phyloP scores from a whole-genome alignment of 805 yeast genomes.

The Saccharomycopsis babjevae region DNA sequence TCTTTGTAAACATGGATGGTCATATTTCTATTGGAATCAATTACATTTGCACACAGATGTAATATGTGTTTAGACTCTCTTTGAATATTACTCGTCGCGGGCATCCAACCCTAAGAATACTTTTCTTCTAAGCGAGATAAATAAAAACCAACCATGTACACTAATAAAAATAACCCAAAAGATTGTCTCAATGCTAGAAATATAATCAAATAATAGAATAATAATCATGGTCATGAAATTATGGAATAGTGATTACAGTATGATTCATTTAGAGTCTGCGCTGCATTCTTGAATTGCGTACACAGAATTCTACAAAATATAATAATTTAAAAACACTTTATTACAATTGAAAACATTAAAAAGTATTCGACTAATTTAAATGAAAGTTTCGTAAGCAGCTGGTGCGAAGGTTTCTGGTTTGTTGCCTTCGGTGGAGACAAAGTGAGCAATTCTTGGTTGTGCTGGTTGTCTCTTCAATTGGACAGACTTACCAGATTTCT shows the following conservation, averaged over 20 bases:
- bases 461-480: conserved; percentile 97
- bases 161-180: background rate
- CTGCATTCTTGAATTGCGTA: too few relatives aligned
- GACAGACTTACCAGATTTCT: conserved; percentile 84
- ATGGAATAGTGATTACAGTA: too few relatives aligned
- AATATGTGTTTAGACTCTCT: too few relatives aligned
- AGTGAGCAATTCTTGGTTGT: conserved; percentile 90
- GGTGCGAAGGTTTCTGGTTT: conserved; percentile 97
- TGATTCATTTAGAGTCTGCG: too few relatives aligned
- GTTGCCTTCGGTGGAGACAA: conserved; percentile 72
- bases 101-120: too few relatives aligned
- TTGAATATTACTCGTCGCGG: too few relatives aligned
- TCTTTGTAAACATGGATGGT: too few relatives aligned
- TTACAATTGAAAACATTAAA: conserved; percentile 1
- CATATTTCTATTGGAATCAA: too few relatives aligned
- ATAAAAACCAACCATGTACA: background rate
- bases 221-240: background rate
- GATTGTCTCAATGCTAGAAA: too few relatives aligned
- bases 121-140: too few relatives aligned
- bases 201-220: background rate
- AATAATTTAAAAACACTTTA: conserved; percentile 1
- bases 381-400: conserved; percentile 98
- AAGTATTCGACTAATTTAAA: conserved; percentile 40
- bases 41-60: too few relatives aligned
- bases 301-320: background rate